Conservation (phyloP, 805 yeast species). For the Saccharomycopsis malanga region DNA sequence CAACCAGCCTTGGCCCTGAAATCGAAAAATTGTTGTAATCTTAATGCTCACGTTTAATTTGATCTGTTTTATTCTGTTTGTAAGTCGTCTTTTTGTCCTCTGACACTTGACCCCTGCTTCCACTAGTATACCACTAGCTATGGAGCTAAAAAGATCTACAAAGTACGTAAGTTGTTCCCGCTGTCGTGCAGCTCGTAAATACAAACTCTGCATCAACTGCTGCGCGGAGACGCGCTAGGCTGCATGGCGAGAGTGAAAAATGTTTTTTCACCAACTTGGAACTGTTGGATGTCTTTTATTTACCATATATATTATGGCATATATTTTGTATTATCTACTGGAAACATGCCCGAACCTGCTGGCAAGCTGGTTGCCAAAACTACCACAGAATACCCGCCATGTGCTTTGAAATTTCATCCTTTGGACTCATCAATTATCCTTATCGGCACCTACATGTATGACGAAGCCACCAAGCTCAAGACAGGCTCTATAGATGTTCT, state of each 20-base stretch:
- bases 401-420: constrained; percentile 62
- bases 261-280: too few species aligned
- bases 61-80: neutral
- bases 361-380: constrained; percentile 25
- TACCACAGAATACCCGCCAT: constrained; percentile 67
- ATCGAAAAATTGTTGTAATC: constrained; percentile 48
- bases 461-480: constrained; percentile 49
- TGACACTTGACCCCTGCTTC: too few species aligned
- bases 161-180: too few species aligned
- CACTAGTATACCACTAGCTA: too few species aligned
- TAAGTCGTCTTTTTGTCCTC: neutral
- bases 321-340: neutral
- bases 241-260: too few species aligned
- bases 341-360: constrained; percentile 42
- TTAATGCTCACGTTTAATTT: neutral
- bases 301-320: too few species aligned
- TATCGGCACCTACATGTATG: constrained; percentile 77
- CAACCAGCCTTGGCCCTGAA: constrained; percentile 48
- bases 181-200: too few species aligned
- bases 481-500: constrained; percentile 54
- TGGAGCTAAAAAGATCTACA: too few species aligned
- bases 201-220: too few species aligned
- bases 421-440: constrained; percentile 40
- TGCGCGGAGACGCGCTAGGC: too few species aligned
- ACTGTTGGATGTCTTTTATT: too few species aligned